Evolutionary conservation across 208 protist species (phyloP), one percentile per base, ranked within the genome.

Genomic region (Leptomonas seymouri): DNA sequence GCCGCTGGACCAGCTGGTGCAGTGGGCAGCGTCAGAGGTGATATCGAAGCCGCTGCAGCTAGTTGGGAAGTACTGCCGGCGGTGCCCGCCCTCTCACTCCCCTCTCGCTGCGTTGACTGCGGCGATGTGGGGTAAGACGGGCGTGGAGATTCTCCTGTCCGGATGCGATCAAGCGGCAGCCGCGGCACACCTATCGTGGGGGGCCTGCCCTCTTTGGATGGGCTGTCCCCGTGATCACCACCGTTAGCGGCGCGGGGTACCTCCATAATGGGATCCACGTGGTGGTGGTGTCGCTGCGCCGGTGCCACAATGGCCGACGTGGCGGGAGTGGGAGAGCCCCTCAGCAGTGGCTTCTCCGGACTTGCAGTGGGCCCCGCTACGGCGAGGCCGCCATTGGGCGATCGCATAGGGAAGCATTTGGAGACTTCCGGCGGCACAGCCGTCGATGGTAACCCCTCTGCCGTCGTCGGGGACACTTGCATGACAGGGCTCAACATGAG

Each of bases 281-380:
- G 31, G 5, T 8, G 6, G 7, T n/a, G 39, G 9, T 23, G 20
- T 18, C 34, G 15, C 34, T 21, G 23, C 41, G 34, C 49, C 5
- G 56, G 56, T 0, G 56, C 46, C 21, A 31, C 12, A 31, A 61
- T 34, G 21, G 56, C 56, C 14, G 56, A 34, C 8, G 56, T 61
- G 9, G 41, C 56, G 1, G 56, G 56, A n/a, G 49, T n/a, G 3
- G 56, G 3, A 23, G 39, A 20, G 1, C 39, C 18, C 21, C 14
- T 46, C 21, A 23, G 23, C 21, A 11, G 8, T 21, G 56, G 4
- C 20, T 23, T 45, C 39, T 49, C 56, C 20, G 5, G 21, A 25
- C 31, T 46, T 14, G 49, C 56, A 23, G 56, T 49, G n/a, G 56
- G 18, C 21, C 30, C 34, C 28, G 56, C 39, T 9, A 23, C 39